Conservation (phyloP, 371 early-diverging fungal genomes). For the Chytridium lagenaria region DNA sequence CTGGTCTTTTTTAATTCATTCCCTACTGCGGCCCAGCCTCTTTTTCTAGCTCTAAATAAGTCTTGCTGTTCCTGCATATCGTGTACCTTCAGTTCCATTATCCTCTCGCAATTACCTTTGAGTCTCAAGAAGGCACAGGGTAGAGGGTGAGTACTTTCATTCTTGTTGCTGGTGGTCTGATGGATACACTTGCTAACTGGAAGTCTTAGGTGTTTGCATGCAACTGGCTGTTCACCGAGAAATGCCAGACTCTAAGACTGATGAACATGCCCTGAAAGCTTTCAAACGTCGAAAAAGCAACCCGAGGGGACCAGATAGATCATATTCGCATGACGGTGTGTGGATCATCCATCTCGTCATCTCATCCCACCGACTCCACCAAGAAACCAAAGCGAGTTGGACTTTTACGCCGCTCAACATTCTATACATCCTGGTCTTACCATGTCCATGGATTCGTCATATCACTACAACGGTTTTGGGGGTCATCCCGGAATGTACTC, state of each 20-base stretch:
- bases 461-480: conserved; percentile 2
- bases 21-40: no score
- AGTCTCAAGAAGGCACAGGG: no score
- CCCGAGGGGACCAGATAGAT: not conserved
- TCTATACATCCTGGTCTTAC: not conserved
- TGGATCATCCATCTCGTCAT: not conserved
- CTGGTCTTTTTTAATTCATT: no score
- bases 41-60: no score
- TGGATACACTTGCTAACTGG: no score
- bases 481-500: not conserved
- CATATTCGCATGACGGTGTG: not conserved
- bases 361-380: conserved; percentile 15
- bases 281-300: conserved; percentile 13
- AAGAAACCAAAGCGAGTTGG: not conserved
- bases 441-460: not conserved
- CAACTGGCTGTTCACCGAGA: no score
- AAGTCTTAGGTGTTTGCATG: no score
- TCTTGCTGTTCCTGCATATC: no score
- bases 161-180: no score
- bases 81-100: no score
- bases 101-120: no score
- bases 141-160: no score
- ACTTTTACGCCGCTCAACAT: conserved; percentile 11
- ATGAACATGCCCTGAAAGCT: conserved; percentile 4
- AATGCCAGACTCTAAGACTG: not conserved